phyloP scores from a whole-genome alignment of 2,329 filamentous ascomycete genomes.

The Botrytis deweyae region DNA sequence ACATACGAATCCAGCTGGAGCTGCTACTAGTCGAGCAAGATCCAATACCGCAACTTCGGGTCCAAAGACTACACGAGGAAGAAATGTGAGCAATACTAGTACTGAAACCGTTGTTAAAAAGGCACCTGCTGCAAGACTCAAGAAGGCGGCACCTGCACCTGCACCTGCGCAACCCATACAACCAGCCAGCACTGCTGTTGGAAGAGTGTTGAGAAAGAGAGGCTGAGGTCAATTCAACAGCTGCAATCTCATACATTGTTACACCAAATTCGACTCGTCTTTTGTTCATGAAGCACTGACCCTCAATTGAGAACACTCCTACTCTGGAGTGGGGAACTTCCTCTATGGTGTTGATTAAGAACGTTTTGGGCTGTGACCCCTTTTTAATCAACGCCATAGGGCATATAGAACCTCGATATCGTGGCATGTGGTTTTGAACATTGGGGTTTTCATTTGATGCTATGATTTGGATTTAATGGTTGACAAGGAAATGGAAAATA shows the following conservation, averaged over 20 bases:
- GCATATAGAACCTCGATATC: conserved; percentile 15
- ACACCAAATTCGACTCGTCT: neutral
- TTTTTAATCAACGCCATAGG: conserved; percentile 3
- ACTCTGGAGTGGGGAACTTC: conserved; percentile 7
- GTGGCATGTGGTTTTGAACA: neutral
- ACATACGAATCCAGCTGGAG: conserved; percentile 23
- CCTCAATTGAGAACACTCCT: conserved; percentile 1
- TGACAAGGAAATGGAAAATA: neutral
- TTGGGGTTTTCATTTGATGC: neutral
- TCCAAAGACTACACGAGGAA: conserved; percentile 50
- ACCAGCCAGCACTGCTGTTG: conserved; percentile 41
- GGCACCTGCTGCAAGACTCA: conserved; percentile 41
- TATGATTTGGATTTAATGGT: neutral
- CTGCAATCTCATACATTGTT: neutral
- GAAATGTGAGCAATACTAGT: conserved; percentile 59
- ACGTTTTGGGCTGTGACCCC: conserved; percentile 3
- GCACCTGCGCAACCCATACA: conserved; percentile 45
- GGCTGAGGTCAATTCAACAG: neutral
- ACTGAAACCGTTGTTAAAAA: conserved; percentile 47
- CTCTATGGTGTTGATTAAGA: conserved; percentile 2
- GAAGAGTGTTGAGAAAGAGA: conserved; percentile 39
- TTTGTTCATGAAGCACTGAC: neutral
- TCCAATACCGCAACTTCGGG: conserved; percentile 41
- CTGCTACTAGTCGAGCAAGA: conserved; percentile 32
- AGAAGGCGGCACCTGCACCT: conserved; percentile 54